phyloP scores from a whole-genome alignment of 2,329 filamentous ascomycete genomes.

The Grosmannia huntii region DNA sequence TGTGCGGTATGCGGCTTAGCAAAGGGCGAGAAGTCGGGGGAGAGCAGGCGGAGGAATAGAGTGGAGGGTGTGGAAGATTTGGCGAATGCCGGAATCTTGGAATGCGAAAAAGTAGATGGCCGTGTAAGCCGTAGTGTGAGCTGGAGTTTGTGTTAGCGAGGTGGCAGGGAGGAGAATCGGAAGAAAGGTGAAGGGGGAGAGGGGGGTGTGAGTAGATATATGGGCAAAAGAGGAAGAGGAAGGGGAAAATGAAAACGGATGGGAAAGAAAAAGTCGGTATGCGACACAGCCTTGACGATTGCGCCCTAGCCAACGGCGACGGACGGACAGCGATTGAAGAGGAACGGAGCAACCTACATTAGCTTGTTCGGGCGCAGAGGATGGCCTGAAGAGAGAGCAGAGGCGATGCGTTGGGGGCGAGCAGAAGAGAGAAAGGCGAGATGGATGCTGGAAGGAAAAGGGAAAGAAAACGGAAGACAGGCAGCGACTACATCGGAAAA shows the following conservation, averaged over 20 bases:
- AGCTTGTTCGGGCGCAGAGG: not conserved
- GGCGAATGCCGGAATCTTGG: constrained; percentile 57
- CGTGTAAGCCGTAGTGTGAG: constrained; percentile 42
- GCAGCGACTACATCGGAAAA: not conserved
- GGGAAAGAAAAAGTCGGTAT: not conserved
- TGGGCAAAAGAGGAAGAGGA: not conserved
- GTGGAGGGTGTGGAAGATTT: constrained; percentile 56
- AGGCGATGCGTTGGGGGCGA: not conserved
- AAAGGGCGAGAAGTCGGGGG: constrained; percentile 26
- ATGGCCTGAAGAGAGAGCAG: not conserved
- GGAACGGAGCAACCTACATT: not conserved
- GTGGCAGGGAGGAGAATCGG: too few relatives aligned
- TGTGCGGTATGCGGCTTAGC: constrained; percentile 25
- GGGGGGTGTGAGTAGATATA: not conserved
- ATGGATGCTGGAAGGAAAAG: not conserved
- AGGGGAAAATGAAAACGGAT: not conserved
- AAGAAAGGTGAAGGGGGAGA: not conserved
- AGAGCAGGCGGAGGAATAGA: constrained; percentile 43
- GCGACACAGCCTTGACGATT: not conserved
- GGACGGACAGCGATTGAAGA: not conserved
- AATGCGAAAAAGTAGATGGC: constrained; percentile 51
- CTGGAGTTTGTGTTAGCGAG: too few relatives aligned
- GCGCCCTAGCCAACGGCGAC: not conserved
- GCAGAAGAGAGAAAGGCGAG: not conserved
- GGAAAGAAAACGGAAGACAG: not conserved